Percentiles rank a stretch among this genome's conserved stretches.
phyloP scores from a whole-genome alignment of 768 basidiomycete genomes.

The Kwoniella sp. region DNA sequence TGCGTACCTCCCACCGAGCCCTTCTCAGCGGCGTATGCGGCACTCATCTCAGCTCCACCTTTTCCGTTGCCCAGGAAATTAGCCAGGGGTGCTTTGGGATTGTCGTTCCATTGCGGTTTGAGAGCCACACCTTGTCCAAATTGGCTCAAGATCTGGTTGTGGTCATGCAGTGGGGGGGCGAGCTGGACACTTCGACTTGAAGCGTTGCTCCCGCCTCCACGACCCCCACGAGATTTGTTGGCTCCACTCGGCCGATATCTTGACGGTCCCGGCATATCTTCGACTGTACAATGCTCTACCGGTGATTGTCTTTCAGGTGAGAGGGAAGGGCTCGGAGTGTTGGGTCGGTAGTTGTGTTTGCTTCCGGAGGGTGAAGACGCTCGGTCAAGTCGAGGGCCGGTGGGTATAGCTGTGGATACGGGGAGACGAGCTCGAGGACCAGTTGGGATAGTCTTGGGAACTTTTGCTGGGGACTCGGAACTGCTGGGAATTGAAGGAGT shows the following conservation, averaged over 20 bases:
- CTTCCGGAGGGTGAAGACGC: conserved; percentile 27
- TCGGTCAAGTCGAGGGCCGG: conserved; percentile 28
- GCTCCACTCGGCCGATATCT: conserved; percentile 9
- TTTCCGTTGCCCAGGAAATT: conserved; percentile 57
- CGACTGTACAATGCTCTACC: background rate
- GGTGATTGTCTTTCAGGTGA: background rate
- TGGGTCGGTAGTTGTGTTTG: too few species aligned
- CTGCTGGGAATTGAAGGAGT: background rate
- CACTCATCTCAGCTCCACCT: conserved; percentile 38
- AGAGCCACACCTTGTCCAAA: conserved; percentile 32
- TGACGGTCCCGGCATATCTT: conserved; percentile 30
- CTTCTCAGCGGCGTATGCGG: conserved; percentile 46
- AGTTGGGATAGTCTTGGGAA: conserved; percentile 35
- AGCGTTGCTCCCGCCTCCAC: background rate
- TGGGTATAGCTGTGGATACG: conserved; percentile 19
- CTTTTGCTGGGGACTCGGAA: conserved; percentile 11
- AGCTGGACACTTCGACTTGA: conserved; percentile 9
- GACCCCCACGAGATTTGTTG: conserved; percentile 6
- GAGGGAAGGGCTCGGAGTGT: background rate
- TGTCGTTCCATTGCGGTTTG: conserved; percentile 55
- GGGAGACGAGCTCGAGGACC: conserved; percentile 23
- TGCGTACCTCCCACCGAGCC: conserved; percentile 50
- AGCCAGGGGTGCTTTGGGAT: conserved; percentile 64
- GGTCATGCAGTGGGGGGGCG: conserved; percentile 20
- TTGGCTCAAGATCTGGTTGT: conserved; percentile 34